Base-by-base conservation (phyloP, 2,329 filamentous ascomycete genomes). In the Graphiopsis chlorocephala region DNA sequence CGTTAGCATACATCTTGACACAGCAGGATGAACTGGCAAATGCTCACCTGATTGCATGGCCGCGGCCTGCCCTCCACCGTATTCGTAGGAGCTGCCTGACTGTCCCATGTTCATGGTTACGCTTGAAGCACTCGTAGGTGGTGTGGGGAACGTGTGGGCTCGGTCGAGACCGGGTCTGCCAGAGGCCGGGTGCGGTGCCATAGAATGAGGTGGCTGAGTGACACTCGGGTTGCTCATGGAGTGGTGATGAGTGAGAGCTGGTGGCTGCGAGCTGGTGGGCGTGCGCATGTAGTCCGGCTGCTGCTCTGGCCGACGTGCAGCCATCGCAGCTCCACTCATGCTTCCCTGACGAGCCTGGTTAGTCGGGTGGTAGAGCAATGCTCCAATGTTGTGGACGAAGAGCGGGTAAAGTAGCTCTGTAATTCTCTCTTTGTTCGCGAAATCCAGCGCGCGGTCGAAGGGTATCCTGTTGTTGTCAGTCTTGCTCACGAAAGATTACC, bases 401-500 rank as follows among this genome's bases (percentile, higher is more conserved):
- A 99, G 83, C 61, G 95, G 95, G 78, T 98, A 99, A 63, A 98
- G 82, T 56, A 93, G 82, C 79, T 98, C 94, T 0, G 95, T 98
- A 69, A 98, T 99, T 81, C 98, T 98, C 79, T 99, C 95, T 84
- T 97, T 98, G 82, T 99, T 99, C 69, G 95, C 95, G 76, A 99
- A 98, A 73, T 98, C 95, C 62, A 99, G 82, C n/a, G 95, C 95
- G 70, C 95, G 90, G 72, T 98, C 95, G 73, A 96, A 98, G 1
- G 95, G 95, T 73, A 99, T 99, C 93, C 93, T 97, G 71, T 56
- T 48, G 23, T 28, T 57, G 61, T 73, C 55, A 72, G 69, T 57
- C 20, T 10, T 31, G 28, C 59, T 42, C 14, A 12, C 8, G 6
- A 23, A 31, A 45, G 7, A 1, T 11, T 29, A 35, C 11, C 7